Conservation (phyloP, 129 eudicot genomes). For the Sambucus nigra region DNA sequence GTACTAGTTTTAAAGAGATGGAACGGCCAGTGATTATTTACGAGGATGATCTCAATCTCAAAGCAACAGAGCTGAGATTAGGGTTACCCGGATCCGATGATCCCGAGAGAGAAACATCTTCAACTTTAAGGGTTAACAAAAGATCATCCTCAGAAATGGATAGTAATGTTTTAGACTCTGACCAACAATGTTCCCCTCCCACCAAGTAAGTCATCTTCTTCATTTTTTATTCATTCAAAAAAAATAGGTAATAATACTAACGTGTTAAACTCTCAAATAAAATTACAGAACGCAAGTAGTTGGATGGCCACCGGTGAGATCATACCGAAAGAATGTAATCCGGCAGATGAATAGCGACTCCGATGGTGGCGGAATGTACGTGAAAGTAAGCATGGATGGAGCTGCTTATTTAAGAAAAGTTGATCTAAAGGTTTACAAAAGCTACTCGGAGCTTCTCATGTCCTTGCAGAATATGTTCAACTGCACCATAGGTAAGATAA, state of each 20-base stretch:
- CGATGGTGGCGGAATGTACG: constrained; percentile 39
- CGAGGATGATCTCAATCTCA: constrained; percentile 36
- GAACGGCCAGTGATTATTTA: constrained; percentile 4
- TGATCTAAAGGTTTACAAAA: constrained; percentile 54
- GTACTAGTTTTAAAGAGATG: neutral
- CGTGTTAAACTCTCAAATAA: neutral
- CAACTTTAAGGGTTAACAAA: constrained; percentile 28
- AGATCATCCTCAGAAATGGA: constrained; percentile 52
- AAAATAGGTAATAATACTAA: neutral
- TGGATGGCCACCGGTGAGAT: constrained; percentile 91
- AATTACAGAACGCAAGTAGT: constrained; percentile 68
- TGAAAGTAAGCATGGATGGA: constrained; percentile 96
- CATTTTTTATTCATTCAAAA: too few relatives aligned
- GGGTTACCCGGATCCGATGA: constrained; percentile 61
- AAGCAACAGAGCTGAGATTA: constrained; percentile 54
- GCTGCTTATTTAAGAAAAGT: constrained; percentile 80
- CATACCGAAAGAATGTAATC: constrained; percentile 52
- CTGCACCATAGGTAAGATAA: constrained; percentile 36
- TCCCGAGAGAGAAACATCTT: constrained; percentile 16
- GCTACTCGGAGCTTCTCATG: constrained; percentile 54
- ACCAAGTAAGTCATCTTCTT: constrained; percentile 72
- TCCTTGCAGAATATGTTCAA: constrained; percentile 68
- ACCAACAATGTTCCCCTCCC: constrained; percentile 36
- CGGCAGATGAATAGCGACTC: constrained; percentile 34
- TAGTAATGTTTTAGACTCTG: too few relatives aligned